Percentiles rank a stretch among this genome's conserved stretches.
Evolutionary conservation across 805 yeast species (phyloP).

Genomic region (Starmerella bacillaris): DNA sequence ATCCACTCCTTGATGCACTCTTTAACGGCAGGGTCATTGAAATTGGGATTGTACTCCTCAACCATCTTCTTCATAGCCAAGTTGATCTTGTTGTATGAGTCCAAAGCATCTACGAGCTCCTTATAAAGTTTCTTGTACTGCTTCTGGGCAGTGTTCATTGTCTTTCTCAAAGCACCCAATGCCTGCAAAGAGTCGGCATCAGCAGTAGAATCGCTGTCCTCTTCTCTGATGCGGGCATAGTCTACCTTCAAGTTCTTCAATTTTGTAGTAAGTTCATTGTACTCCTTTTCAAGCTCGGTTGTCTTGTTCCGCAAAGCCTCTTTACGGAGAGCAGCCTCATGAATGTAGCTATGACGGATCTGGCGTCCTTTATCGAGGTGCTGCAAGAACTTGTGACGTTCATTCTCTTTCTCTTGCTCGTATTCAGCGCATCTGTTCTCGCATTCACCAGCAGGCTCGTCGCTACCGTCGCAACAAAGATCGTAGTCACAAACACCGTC

Average conservation of each 20-base stretch:
- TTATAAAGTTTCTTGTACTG: slow-evolving; percentile 4
- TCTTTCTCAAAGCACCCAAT: slow-evolving; percentile 8
- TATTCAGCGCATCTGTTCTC: slow-evolving; percentile 39
- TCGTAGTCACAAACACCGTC: slow-evolving; percentile 90
- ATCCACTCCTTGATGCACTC: slow-evolving; percentile 36
- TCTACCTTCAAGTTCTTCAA: neutral
- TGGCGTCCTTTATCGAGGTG: slow-evolving; percentile 23
- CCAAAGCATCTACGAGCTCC: slow-evolving; percentile 4
- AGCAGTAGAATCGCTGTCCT: slow-evolving; percentile 4
- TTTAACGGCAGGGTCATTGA: slow-evolving; percentile 77
- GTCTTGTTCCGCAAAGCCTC: slow-evolving; percentile 4
- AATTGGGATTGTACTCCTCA: slow-evolving; percentile 55
- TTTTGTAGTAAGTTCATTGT: slow-evolving; percentile 13
- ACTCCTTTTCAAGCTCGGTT: neutral
- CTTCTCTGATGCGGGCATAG: neutral
- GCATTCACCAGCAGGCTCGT: slow-evolving; percentile 44
- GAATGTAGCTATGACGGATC: slow-evolving; percentile 22
- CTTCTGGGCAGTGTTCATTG: slow-evolving; percentile 11
- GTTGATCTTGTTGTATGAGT: slow-evolving; percentile 13
- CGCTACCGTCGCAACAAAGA: slow-evolving; percentile 85
- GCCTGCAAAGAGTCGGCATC: slow-evolving; percentile 9
- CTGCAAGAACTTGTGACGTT: slow-evolving; percentile 12
- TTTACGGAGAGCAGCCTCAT: slow-evolving; percentile 15
- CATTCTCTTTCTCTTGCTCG: slow-evolving; percentile 24
- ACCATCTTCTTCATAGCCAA: slow-evolving; percentile 32